phyloP scores from a whole-genome alignment of 148 eudicot species.

The Chenopodium berlandieri region DNA sequence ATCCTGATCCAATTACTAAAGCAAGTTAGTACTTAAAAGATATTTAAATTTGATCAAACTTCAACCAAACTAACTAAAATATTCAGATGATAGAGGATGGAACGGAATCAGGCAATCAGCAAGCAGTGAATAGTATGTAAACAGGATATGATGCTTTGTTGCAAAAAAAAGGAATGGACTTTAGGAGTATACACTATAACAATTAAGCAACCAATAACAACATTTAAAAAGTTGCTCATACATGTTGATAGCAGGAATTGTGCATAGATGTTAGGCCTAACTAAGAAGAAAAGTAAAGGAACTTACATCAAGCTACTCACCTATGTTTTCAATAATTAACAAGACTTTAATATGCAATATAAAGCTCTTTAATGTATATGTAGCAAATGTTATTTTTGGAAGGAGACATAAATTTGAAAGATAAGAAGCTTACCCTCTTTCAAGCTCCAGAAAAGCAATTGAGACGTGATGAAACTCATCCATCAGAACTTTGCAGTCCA shows the following conservation, averaged over 20 bases:
- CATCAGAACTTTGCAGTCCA: constrained; percentile 90
- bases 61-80: not conserved
- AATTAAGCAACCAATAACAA: no score
- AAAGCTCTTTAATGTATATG: not conserved
- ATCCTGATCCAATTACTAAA: not conserved
- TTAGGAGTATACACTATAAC: no score
- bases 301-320: no score
- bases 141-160: no score
- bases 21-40: not conserved
- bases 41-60: not conserved
- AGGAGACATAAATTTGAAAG: not conserved
- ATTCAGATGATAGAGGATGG: not conserved
- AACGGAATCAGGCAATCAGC: no score
- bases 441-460: constrained; percentile 89
- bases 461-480: constrained; percentile 90
- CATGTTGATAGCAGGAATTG: not conserved
- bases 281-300: no score
- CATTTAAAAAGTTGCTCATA: not conserved
- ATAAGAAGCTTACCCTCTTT: constrained; percentile 45
- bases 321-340: no score
- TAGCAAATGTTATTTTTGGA: no score
- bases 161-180: no score
- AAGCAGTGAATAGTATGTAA: no score
- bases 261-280: not conserved
- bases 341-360: not conserved